phyloP scores from a whole-genome alignment of 345 rosid species.

The Salix arbutifolia region DNA sequence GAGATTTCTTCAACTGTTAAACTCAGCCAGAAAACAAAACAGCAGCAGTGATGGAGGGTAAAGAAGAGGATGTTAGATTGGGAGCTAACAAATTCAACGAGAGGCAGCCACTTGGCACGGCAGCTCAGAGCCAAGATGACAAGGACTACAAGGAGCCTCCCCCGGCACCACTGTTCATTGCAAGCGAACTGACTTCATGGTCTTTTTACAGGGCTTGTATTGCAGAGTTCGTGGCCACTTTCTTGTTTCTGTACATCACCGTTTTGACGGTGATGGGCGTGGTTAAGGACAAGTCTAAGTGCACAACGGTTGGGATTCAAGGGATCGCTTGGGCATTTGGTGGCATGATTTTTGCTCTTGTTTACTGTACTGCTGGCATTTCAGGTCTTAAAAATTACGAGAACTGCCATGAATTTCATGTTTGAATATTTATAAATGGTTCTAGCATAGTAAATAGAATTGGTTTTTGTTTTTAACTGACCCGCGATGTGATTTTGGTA shows the following conservation, averaged over 20 bases:
- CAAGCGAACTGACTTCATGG: constrained; percentile 13
- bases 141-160: constrained; percentile 21
- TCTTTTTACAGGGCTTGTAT: constrained; percentile 21
- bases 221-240: constrained; percentile 19
- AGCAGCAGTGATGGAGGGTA: constrained; percentile 12
- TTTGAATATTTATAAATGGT: background rate
- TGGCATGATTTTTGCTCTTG: constrained; percentile 21
- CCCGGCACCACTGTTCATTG: constrained; percentile 13
- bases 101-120: constrained; percentile 20
- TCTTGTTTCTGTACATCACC: constrained; percentile 18
- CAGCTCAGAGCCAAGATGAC: constrained; percentile 22
- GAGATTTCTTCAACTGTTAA: background rate
- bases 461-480: background rate
- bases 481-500: background rate
- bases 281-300: background rate
- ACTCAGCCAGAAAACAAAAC: background rate
- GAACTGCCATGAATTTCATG: background rate
- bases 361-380: constrained; percentile 21
- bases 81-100: constrained; percentile 24
- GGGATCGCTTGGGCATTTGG: constrained; percentile 26
- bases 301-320: constrained; percentile 15
- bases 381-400: constrained; percentile 5
- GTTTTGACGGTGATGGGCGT: constrained; percentile 21
- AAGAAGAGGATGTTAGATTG: constrained; percentile 23
- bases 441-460: background rate